Evolutionary conservation across 169 alveolate species (phyloP).

Genomic region (Cyclospora cayetanensis): DNA sequence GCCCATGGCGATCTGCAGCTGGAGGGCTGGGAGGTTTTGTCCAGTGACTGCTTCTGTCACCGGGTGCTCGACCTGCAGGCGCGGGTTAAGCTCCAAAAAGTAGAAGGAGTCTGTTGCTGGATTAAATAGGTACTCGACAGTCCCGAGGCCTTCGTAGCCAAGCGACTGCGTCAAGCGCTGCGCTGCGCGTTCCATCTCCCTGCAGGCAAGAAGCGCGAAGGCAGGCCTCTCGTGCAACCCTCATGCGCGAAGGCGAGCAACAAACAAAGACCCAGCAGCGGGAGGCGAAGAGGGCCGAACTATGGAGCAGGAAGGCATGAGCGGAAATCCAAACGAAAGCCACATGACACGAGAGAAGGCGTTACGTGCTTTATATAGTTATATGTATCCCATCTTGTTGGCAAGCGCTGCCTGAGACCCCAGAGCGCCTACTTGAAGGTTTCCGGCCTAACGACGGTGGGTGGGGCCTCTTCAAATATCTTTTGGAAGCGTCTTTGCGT

Average conservation of each 20-base stretch:
- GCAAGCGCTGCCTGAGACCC: background rate
- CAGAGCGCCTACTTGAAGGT: slow-evolving; percentile 23
- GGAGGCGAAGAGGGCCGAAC: too few relatives aligned
- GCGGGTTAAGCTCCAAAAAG: slow-evolving; percentile 83
- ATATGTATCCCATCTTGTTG: too few relatives aligned
- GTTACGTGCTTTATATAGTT: too few relatives aligned
- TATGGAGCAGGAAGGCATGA: too few relatives aligned
- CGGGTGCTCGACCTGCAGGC: slow-evolving; percentile 93
- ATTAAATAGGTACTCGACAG: slow-evolving; percentile 93
- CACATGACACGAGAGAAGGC: too few relatives aligned
- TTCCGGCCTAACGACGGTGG: slow-evolving; percentile 62
- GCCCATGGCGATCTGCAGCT: slow-evolving; percentile 89
- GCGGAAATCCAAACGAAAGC: too few relatives aligned
- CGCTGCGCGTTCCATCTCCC: slow-evolving; percentile 91
- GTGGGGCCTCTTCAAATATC: slow-evolving; percentile 86
- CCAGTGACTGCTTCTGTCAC: slow-evolving; percentile 94
- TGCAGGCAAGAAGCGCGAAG: background rate
- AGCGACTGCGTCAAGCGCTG: slow-evolving; percentile 89
- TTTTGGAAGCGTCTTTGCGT: slow-evolving; percentile 94
- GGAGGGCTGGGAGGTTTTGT: slow-evolving; percentile 86
- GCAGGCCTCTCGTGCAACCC: too few relatives aligned
- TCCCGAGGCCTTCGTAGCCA: slow-evolving; percentile 92
- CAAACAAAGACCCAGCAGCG: too few relatives aligned
- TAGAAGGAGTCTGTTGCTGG: slow-evolving; percentile 82
- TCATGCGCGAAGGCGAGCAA: too few relatives aligned